These are phyloP conservation scores for Nicotiana otophora DNA, from an alignment of 257 asterid genomes.

Conservation along the genomic window DNA sequence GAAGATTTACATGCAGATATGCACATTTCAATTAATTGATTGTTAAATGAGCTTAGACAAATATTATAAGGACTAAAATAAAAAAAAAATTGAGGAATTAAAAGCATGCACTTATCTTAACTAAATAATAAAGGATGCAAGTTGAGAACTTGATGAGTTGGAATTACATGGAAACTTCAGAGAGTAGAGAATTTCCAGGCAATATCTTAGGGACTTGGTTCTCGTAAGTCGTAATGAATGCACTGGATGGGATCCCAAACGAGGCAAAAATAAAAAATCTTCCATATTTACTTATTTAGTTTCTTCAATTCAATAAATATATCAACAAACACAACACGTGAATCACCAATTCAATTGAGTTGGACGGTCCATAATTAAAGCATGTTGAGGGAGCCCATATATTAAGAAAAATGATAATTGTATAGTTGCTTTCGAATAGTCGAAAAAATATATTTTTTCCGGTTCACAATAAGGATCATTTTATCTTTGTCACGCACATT, in stretches of 20 bases:
- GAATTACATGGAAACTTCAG: constrained; percentile 16
- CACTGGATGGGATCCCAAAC: neutral
- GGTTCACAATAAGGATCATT: no score
- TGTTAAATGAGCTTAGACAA: no score
- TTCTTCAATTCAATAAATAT: neutral
- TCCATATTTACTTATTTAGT: neutral
- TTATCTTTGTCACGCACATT: no score
- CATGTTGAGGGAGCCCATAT: neutral
- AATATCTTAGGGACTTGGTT: neutral
- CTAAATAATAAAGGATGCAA: constrained; percentile 11
- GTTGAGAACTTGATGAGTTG: constrained; percentile 34
- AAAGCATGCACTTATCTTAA: no score
- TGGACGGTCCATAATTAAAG: neutral
- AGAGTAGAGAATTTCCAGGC: neutral
- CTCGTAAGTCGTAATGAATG: neutral
- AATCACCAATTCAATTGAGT: neutral
- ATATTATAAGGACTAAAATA: no score
- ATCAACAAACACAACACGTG: neutral
- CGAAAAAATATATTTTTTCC: no score
- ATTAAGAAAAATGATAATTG: no score
- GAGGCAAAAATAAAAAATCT: neutral
- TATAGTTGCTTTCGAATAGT: no score
- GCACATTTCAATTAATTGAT: no score
- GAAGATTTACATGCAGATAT: no score
- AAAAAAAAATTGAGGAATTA: no score